Evolutionary conservation across 1,284 basidiomycete genomes (phyloP), one percentile per base, ranked within the genome.

Genomic region (Taiwanofungus camphoratus): DNA sequence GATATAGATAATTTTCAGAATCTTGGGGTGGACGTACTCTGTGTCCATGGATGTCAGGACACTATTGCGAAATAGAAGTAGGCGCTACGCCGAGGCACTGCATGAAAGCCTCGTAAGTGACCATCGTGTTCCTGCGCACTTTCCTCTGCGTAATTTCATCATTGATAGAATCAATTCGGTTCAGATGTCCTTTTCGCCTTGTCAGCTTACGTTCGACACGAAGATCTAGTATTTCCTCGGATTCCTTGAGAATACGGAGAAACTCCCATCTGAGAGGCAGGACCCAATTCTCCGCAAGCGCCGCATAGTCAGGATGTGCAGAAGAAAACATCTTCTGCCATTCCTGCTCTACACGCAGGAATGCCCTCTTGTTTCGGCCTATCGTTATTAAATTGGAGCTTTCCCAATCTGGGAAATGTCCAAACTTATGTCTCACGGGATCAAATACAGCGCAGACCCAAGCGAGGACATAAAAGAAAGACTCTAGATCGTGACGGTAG

Each of bases 401-500:
- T 23, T 39, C 36, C 42, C 44, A 41, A 11, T 3, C 22, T 3
- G 5, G 2, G n/a, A 46, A 9, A 6, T 5, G 24, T 11, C n/a
- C 18, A 9, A 43, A 20, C n/a, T 26, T 33, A 12, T 44, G 5
- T 23, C 36, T 23, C 26, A 27, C 23, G 9, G 44, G 44, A 19
- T 47, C 11, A 21, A 24, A 39, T 24, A 16, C 23, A 3, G 36
- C 29, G 30, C 41, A 33, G 24, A 47, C 3, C 11, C 34, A 39
- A 16, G 20, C 22, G 7, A 47, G 4, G 33, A 64, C 42, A 34
- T 60, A 64, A 38, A 59, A 57, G 31, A 63, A 55, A 3, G 62
- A 61, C 42, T 64, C 58, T 1, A 63, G 50, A 12, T 64, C 59
- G 39, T 63, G 57, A 11, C 59, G 58, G 39, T 61, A 64, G 1